A percentile compares a stretch with the other conserved stretches of the same genome.
Evolutionary conservation across 345 rosid species (phyloP).

Genomic region (Reutealis trisperma): DNA sequence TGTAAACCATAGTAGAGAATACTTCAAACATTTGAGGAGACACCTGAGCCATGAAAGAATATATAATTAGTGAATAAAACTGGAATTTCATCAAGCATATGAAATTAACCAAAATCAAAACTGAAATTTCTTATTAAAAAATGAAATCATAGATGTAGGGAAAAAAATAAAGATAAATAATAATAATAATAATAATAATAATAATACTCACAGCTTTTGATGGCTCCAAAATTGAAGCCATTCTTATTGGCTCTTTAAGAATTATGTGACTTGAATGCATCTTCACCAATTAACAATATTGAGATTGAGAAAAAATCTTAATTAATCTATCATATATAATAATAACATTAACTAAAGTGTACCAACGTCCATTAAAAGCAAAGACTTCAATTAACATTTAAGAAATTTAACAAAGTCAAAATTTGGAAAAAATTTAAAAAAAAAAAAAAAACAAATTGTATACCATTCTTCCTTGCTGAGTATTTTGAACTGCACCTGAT

Average conservation of each 20-base stretch:
- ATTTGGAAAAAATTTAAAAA: conserved; percentile 22
- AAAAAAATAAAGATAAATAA: background rate
- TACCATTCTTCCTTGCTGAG: conserved; percentile 14
- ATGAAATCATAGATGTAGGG: conserved; percentile 3
- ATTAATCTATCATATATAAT: no score
- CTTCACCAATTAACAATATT: conserved; percentile 25
- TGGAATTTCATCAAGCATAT: background rate
- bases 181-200: no score
- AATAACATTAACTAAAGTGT: no score
- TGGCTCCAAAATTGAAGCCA: conserved; percentile 97
- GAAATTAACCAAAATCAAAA: background rate
- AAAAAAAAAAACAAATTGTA: conserved; percentile 27
- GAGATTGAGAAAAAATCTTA: background rate
- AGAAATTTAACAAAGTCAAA: conserved; percentile 31
- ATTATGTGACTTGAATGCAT: conserved; percentile 97
- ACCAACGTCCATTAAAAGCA: no score
- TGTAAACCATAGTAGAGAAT: conserved; percentile 42
- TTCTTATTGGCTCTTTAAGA: conserved; percentile 97
- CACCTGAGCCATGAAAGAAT: conserved; percentile 18
- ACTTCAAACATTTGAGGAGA: conserved; percentile 43
- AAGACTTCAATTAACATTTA: conserved; percentile 2
- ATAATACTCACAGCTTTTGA: conserved; percentile 71
- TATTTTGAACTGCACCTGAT: conserved; percentile 27
- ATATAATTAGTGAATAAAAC: no score
- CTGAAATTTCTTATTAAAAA: background rate